Percentiles rank a stretch among this genome's conserved stretches.
These are phyloP conservation scores for Penicillium sp. DNA, from an alignment of 2,329 filamentous ascomycete genomes.

Conservation along the genomic window DNA sequence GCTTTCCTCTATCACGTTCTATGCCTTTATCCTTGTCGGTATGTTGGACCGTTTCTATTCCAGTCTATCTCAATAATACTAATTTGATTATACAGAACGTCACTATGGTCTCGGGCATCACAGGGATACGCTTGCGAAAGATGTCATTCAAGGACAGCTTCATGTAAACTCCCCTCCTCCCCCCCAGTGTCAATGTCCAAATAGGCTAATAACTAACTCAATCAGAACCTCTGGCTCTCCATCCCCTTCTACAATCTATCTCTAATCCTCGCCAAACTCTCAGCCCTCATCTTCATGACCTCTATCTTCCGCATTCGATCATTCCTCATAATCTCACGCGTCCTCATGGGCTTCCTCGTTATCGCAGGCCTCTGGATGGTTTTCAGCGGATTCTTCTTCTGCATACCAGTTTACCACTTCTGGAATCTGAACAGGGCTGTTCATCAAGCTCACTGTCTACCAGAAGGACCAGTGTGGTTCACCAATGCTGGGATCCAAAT, in stretches of 20 bases:
- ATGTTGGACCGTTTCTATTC: background rate
- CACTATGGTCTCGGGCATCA: slow-evolving; percentile 28
- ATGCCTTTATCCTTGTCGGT: slow-evolving; percentile 20
- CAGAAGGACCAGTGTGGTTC: slow-evolving; percentile 28
- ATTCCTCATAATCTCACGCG: slow-evolving; percentile 24
- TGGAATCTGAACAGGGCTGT: slow-evolving; percentile 18
- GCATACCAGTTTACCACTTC: slow-evolving; percentile 29
- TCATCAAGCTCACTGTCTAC: slow-evolving; percentile 22
- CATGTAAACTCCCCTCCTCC: slow-evolving; percentile 22
- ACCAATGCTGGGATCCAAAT: slow-evolving; percentile 36
- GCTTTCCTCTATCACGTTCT: slow-evolving; percentile 10
- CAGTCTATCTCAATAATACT: background rate
- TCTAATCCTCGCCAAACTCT: slow-evolving; percentile 38
- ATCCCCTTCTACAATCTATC: slow-evolving; percentile 41
- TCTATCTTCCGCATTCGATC: slow-evolving; percentile 34
- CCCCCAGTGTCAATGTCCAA: background rate
- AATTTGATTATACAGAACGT: slow-evolving; percentile 18
- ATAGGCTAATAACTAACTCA: background rate
- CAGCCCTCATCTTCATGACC: slow-evolving; percentile 35
- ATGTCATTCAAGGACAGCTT: slow-evolving; percentile 20
- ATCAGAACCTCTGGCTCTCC: slow-evolving; percentile 35
- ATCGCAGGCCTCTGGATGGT: slow-evolving; percentile 34
- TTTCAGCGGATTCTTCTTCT: slow-evolving; percentile 32
- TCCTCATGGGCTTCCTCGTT: slow-evolving; percentile 24
- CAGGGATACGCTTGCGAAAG: background rate